A percentile compares a stretch with the other conserved stretches of the same genome.
Evolutionary conservation across 257 asterid species (phyloP).

Genomic region (Penstemon eatonii): DNA sequence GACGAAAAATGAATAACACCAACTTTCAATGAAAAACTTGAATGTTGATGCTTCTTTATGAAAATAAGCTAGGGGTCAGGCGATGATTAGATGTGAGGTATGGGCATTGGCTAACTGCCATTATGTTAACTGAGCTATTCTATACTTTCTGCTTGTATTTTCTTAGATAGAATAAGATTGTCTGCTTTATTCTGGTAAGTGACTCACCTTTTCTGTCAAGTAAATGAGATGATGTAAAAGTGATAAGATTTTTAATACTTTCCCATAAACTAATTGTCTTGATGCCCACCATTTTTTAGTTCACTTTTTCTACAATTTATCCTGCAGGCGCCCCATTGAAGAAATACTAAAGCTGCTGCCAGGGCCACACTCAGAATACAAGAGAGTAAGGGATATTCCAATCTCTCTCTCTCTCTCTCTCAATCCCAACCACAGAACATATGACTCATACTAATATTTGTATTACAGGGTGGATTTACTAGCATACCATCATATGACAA

Average conservation of each 20-base stretch:
- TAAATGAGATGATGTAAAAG: constrained; percentile 9
- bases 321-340: constrained; percentile 86
- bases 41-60: neutral
- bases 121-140: constrained; percentile 1
- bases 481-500: constrained; percentile 67
- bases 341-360: constrained; percentile 87
- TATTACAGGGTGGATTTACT: constrained; percentile 72
- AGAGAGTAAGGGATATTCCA: constrained; percentile 56
- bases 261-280: neutral
- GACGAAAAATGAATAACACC: neutral
- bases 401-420: constrained; percentile 5
- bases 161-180: neutral
- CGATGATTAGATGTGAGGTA: neutral
- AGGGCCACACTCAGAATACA: constrained; percentile 90
- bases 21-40: neutral
- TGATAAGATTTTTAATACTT: neutral
- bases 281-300: neutral
- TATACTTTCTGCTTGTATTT: neutral
- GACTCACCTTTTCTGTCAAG: neutral
- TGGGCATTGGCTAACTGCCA: neutral
- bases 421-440: constrained; percentile 9
- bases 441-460: constrained; percentile 11
- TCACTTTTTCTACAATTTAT: constrained; percentile 12
- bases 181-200: constrained; percentile 7
- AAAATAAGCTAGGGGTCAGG: neutral